Evolutionary conservation across 495 filamentous ascomycete species (phyloP), one percentile per base, ranked within the genome.

Genomic region (Wilcoxina mikolae): DNA sequence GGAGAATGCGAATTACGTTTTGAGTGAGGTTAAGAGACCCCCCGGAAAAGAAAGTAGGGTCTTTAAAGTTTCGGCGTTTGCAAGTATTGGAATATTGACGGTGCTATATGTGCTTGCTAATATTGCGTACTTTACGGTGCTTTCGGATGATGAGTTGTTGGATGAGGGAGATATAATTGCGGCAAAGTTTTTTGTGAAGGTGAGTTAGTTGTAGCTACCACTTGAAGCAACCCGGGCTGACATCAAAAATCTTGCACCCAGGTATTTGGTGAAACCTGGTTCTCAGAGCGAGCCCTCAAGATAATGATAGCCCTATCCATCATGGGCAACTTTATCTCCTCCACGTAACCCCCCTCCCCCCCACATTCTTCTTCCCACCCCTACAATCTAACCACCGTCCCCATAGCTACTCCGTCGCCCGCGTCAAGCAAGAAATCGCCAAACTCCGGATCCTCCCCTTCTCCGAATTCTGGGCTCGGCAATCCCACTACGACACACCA

Each of bases 341-440:
- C 27, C 46, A 59, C 56, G 3, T 60, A 60, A 35, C 31, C 31
- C 31, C 31, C 31, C 7, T 35, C 7, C 31, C 7, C 31, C 15
- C 31, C 31, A 35, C 5, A 35, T 5, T 15, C 5, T 35, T 5
- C 15, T 7, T 35, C 31, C 15, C 7, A 35, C 31, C 31, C 15
- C 31, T 15, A 35, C 31, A 35, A 35, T 5, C n/a, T n/a, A n/a
- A n/a, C n/a, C n/a, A n/a, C n/a, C n/a, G n/a, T n/a, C n/a, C n/a
- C n/a, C n/a, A n/a, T n/a, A n/a, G n/a, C 31, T 38, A 38, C 31
- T 38, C 31, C 33, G 35, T 59, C 25, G 56, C 58, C 18, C 58
- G 58, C 5, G 58, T 60, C 9, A 60, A 60, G 26, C 58, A 60
- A 24, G 58, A 60, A 56, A 60, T 60, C 31, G 58, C 58, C 18